Evolutionary conservation across 2,329 filamentous ascomycete genomes (phyloP).

Genomic region (Talaromyces rugulosus): DNA sequence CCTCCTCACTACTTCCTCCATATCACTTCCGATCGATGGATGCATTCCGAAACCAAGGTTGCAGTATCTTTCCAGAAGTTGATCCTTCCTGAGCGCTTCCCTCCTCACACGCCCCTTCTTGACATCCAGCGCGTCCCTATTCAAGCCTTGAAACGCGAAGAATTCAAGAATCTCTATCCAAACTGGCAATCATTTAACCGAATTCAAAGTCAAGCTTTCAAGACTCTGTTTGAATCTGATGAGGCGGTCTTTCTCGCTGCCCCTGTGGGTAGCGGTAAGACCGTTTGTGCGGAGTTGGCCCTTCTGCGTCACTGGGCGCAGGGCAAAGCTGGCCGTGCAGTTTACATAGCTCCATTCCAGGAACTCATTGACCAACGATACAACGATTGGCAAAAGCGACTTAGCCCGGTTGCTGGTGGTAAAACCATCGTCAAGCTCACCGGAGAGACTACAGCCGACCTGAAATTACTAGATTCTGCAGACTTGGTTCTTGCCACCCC

Average conservation of each 20-base stretch:
- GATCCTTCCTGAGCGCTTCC: slow-evolving; percentile 91
- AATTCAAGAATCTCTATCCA: slow-evolving; percentile 77
- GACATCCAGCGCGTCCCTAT: slow-evolving; percentile 90
- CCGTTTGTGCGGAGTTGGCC: slow-evolving; percentile 91
- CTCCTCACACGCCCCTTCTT: slow-evolving; percentile 84
- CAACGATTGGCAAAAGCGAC: slow-evolving; percentile 78
- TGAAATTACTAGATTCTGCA: slow-evolving; percentile 80
- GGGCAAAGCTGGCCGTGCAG: slow-evolving; percentile 67
- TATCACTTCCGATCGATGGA: slow-evolving; percentile 92
- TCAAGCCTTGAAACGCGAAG: slow-evolving; percentile 78
- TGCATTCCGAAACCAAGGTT: slow-evolving; percentile 93
- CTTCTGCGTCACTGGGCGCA: slow-evolving; percentile 83
- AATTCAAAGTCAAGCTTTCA: slow-evolving; percentile 95
- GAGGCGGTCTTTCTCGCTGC: slow-evolving; percentile 92
- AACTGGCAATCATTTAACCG: slow-evolving; percentile 90
- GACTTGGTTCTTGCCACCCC: slow-evolving; percentile 92
- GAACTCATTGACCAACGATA: slow-evolving; percentile 80
- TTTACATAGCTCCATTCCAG: slow-evolving; percentile 93
- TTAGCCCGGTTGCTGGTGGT: slow-evolving; percentile 69
- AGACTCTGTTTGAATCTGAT: slow-evolving; percentile 82
- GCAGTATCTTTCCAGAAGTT: slow-evolving; percentile 94
- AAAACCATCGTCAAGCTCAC: slow-evolving; percentile 91
- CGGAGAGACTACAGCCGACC: slow-evolving; percentile 84
- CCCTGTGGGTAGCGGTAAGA: slow-evolving; percentile 94
- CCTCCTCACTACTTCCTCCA: slow-evolving; percentile 98